Base-by-base conservation (phyloP, 176 grass and related monocot species). In the Avena sativa region DNA sequence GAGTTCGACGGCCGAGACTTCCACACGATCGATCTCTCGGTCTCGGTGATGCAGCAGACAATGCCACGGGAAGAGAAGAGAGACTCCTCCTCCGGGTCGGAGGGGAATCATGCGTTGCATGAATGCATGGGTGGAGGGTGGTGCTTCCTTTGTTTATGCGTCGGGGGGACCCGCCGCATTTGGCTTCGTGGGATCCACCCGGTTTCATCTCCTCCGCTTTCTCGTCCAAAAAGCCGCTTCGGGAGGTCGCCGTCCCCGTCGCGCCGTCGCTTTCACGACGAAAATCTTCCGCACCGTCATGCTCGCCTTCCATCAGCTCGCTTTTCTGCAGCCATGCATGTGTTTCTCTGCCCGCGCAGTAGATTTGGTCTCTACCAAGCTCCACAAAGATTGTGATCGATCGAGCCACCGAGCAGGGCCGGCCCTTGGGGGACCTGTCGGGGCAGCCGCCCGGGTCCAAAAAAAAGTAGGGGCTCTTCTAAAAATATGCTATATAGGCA, bases 301-400 rank as follows among this genome's bases (percentile, higher is more conserved):
- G 52, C 51, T 16, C 4, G 13, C 25, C 23, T 65, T 66, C 63
- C 64, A 36, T 34, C 26, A 38, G 36, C 38, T 40, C 38, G 67
- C 16, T 70, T 70, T 70, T 40, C 67, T 40, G 53, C 4, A 17
- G 38, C 69, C 69, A 71, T 71, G 69, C 69, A 71, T 71, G 69
- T 71, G 67, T 43, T 71, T 5, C 17, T 9, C 67, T 71, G 69
- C 38, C 19, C 69, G 36, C 69, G 69, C 69, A 71, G 5, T 2
- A 46, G 44, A 46, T 46, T 71, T 17, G 17, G 8, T 59, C 9
- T 44, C 62, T 40, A 40, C 9, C 32, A 11, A 43, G 67, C 67
- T 71, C 67, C 16, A 46, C 69, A 71, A 44, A 71, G 69, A 71
- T 43, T 4, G 32, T 1, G 55, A 57, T 57, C 28, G 36, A 40